phyloP scores from a whole-genome alignment of 2,329 filamentous ascomycete genomes.

The Metarhizium brunneum region DNA sequence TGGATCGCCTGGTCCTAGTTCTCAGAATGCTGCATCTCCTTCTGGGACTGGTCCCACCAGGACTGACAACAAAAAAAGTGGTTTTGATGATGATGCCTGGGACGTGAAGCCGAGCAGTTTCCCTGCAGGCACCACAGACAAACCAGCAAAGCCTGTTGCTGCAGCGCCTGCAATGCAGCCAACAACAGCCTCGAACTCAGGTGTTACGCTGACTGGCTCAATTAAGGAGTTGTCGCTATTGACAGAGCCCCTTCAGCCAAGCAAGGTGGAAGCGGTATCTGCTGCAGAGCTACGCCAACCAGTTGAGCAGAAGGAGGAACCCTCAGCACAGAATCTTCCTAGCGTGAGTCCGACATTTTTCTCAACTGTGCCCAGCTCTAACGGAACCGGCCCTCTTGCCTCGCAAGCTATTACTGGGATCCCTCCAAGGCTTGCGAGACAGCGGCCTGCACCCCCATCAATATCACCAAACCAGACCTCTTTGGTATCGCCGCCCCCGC shows the following conservation, averaged over 20 bases:
- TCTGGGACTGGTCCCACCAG: constrained; percentile 16
- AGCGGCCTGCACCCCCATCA: constrained; percentile 64
- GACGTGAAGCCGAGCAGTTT: constrained; percentile 59
- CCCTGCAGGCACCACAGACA: constrained; percentile 47
- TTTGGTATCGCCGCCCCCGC: constrained; percentile 64
- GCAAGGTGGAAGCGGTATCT: constrained; percentile 27
- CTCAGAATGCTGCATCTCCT: constrained; percentile 14
- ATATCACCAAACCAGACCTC: constrained; percentile 48
- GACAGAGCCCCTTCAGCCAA: constrained; percentile 42
- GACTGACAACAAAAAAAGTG: constrained; percentile 28
- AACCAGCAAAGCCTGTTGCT: constrained; percentile 11
- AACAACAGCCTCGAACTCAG: constrained; percentile 5
- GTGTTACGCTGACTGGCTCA: constrained; percentile 38
- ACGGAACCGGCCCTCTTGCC: constrained; percentile 15
- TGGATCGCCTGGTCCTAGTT: constrained; percentile 12
- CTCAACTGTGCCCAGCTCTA: constrained; percentile 30
- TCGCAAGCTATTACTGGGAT: constrained; percentile 14
- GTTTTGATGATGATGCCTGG: constrained; percentile 97
- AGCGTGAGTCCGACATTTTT: constrained; percentile 54
- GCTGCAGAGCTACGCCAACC: constrained; percentile 6
- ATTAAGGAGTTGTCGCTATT: constrained; percentile 49
- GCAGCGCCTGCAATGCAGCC: constrained; percentile 9
- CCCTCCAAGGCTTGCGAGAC: constrained; percentile 35
- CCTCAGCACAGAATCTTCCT: constrained; percentile 34
- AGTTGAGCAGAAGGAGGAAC: constrained; percentile 18